Percentiles rank a stretch among this genome's conserved stretches.
Evolutionary conservation across 2,329 filamentous ascomycete species (phyloP).

Genomic region (Ophiostoma tasmaniense): DNA sequence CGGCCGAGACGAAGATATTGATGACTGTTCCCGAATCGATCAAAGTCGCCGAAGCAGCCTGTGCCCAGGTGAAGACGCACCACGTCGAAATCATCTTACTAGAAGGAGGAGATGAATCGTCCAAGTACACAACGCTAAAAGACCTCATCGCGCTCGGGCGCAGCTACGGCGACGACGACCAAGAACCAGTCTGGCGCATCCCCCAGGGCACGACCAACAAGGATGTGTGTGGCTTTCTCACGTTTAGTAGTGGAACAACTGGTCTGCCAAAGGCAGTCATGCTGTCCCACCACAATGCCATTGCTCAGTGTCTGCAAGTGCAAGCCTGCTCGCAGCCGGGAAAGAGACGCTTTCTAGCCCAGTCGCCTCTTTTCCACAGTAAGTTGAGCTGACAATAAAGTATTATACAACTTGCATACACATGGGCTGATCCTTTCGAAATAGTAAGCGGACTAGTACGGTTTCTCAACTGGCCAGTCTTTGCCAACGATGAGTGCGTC

Average conservation of each 20-base stretch:
- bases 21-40: slow-evolving; percentile 42
- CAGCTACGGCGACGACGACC: background rate
- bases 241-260: slow-evolving; percentile 40
- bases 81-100: background rate
- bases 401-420: background rate
- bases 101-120: background rate
- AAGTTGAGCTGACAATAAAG: background rate
- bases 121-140: background rate
- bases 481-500: background rate
- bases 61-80: background rate
- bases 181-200: slow-evolving; percentile 4
- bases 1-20: slow-evolving; percentile 46
- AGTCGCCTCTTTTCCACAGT: background rate
- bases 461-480: background rate
- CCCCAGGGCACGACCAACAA: background rate
- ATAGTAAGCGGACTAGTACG: background rate
- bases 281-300: slow-evolving; percentile 47
- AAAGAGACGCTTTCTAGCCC: background rate
- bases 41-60: background rate
- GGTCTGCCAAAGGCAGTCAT: slow-evolving; percentile 52
- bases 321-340: background rate
- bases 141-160: background rate
- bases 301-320: background rate
- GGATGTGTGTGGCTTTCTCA: background rate
- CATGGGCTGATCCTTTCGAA: background rate